Evolutionary conservation across 306 rosid species (phyloP).

Genomic region (Hippophae tibetana): DNA sequence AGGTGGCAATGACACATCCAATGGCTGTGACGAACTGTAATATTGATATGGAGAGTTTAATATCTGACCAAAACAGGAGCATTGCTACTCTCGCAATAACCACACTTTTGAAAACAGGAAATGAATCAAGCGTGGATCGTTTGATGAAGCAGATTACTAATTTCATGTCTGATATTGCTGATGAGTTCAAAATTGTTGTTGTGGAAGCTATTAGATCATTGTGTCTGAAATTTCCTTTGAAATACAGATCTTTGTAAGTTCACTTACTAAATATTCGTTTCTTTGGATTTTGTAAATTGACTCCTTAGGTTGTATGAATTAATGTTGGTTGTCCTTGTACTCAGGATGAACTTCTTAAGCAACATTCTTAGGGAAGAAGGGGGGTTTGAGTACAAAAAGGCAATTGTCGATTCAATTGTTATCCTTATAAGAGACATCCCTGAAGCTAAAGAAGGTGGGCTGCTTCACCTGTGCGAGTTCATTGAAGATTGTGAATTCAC

Average conservation of each 20-base stretch:
- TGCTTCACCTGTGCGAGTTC: conserved; percentile 98
- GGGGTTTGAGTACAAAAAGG: conserved; percentile 96
- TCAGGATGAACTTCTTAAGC: conserved; percentile 97
- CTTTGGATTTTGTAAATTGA: background rate
- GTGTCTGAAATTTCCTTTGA: conserved; percentile 91
- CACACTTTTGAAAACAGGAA: conserved; percentile 96
- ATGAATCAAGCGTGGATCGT: conserved; percentile 94
- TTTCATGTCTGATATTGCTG: conserved; percentile 97
- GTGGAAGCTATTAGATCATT: conserved; percentile 95
- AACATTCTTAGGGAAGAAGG: conserved; percentile 99
- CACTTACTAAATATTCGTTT: background rate
- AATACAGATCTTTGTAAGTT: conserved; percentile 89
- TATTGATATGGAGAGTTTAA: conserved; percentile 95
- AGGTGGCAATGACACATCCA: conserved; percentile 99
- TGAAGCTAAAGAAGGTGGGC: conserved; percentile 89
- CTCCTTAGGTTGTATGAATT: conserved; percentile 9
- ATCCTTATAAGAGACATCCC: conserved; percentile 93
- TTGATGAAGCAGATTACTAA: conserved; percentile 97
- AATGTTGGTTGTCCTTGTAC: conserved; percentile 5
- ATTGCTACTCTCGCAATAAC: conserved; percentile 98
- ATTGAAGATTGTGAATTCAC: conserved; percentile 99
- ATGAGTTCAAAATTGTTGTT: conserved; percentile 94
- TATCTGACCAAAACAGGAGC: conserved; percentile 94
- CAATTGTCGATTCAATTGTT: conserved; percentile 95
- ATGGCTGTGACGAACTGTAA: conserved; percentile 99